Percentiles rank a stretch among this genome's conserved stretches.
Conservation (phyloP, 164 flowering plant genomes). For the Paratinospora sagittata region DNA sequence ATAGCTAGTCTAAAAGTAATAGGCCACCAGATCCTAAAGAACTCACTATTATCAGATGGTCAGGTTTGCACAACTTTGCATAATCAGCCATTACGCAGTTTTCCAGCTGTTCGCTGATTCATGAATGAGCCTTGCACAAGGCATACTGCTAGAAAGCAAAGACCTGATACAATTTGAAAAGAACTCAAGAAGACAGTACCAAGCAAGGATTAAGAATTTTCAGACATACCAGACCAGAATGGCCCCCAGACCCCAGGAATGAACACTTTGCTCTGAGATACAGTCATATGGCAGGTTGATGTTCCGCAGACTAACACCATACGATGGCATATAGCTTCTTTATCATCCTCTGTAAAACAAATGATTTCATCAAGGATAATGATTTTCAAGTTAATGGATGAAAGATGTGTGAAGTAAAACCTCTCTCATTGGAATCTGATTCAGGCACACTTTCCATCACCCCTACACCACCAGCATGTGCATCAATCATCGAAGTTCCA, state of each 20-base stretch:
- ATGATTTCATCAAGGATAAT: slow-evolving; percentile 5
- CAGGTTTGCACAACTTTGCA: too few species aligned
- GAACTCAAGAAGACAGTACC: background rate
- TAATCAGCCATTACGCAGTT: too few species aligned
- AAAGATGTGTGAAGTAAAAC: slow-evolving; percentile 24
- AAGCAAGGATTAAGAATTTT: background rate
- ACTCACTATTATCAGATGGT: too few species aligned
- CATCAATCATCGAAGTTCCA: slow-evolving; percentile 90
- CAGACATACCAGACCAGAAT: slow-evolving; percentile 80
- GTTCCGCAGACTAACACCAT: slow-evolving; percentile 97
- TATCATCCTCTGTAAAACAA: slow-evolving; percentile 39
- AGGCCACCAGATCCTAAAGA: too few species aligned
- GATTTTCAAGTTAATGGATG: background rate
- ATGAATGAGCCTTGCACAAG: background rate
- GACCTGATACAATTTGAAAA: background rate
- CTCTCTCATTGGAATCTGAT: slow-evolving; percentile 41
- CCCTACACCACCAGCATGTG: slow-evolving; percentile 99
- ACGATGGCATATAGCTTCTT: slow-evolving; percentile 59
- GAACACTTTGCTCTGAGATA: slow-evolving; percentile 63
- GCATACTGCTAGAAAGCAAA: background rate
- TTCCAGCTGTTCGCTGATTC: background rate
- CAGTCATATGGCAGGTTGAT: slow-evolving; percentile 95
- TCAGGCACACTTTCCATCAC: slow-evolving; percentile 72
- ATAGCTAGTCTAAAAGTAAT: too few species aligned
- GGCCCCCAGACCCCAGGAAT: slow-evolving; percentile 99